These are phyloP conservation scores for Phytophthora hybrid DNA, from an alignment of 352 stramenopile genomes.

Conservation along the genomic window DNA sequence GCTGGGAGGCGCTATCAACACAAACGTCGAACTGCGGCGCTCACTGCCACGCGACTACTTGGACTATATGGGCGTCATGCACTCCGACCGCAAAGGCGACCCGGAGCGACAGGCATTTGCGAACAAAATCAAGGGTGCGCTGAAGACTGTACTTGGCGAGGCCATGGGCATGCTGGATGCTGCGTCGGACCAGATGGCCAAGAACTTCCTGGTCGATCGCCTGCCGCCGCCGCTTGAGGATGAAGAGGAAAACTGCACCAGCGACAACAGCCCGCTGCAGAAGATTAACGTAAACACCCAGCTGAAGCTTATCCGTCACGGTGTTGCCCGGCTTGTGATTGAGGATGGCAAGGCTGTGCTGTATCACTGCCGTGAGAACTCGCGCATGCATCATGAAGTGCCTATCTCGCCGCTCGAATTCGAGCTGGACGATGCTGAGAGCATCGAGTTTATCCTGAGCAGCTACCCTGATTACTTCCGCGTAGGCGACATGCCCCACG, in stretches of 20 bases:
- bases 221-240: slow-evolving; percentile 77
- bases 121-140: slow-evolving; percentile 59
- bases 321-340: slow-evolving; percentile 76
- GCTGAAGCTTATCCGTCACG: slow-evolving; percentile 73
- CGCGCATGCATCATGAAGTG: slow-evolving; percentile 75
- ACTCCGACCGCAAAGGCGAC: slow-evolving; percentile 74
- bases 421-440: slow-evolving; percentile 82
- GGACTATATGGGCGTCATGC: slow-evolving; percentile 90
- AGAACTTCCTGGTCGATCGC: slow-evolving; percentile 83
- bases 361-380: slow-evolving; percentile 87
- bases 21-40: slow-evolving; percentile 65
- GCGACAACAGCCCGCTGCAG: slow-evolving; percentile 76
- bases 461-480: slow-evolving; percentile 84
- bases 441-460: slow-evolving; percentile 78
- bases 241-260: slow-evolving; percentile 84
- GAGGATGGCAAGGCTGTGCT: slow-evolving; percentile 81
- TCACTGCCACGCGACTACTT: slow-evolving; percentile 90
- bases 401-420: slow-evolving; percentile 80
- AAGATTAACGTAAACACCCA: slow-evolving; percentile 87
- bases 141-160: slow-evolving; percentile 71
- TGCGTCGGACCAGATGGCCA: slow-evolving; percentile 83
- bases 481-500: slow-evolving; percentile 78
- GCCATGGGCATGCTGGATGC: slow-evolving; percentile 80
- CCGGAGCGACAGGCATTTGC: slow-evolving; percentile 54
- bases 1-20: slow-evolving; percentile 62